Evolutionary conservation across 2,329 filamentous ascomycete species (phyloP).

Genomic region (Fusarium guadeloupense): DNA sequence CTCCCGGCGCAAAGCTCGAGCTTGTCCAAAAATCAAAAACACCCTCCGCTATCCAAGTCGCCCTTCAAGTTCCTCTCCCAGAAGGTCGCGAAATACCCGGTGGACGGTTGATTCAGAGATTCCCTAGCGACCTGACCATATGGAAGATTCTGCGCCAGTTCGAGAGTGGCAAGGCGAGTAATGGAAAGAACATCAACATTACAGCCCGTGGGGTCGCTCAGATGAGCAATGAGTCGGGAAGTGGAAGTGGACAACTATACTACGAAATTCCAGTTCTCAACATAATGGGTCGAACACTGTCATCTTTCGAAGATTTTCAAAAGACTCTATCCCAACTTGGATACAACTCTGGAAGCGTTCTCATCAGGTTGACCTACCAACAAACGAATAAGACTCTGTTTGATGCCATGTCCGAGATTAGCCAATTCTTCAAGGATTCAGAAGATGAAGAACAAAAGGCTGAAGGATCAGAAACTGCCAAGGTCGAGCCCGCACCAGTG

Average conservation of each 20-base stretch:
- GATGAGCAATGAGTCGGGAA: slow-evolving; percentile 60
- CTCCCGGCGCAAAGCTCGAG: slow-evolving; percentile 88
- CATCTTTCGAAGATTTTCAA: slow-evolving; percentile 82
- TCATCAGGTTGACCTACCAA: slow-evolving; percentile 81
- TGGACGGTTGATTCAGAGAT: slow-evolving; percentile 81
- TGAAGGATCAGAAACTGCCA: slow-evolving; percentile 2
- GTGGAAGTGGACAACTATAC: slow-evolving; percentile 77
- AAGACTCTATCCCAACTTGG: slow-evolving; percentile 89
- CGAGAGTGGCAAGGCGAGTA: slow-evolving; percentile 76
- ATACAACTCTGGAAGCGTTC: slow-evolving; percentile 82
- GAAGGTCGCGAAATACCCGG: slow-evolving; percentile 71
- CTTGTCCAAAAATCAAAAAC: slow-evolving; percentile 88
- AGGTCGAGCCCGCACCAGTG: slow-evolving; percentile 9
- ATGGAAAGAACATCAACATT: slow-evolving; percentile 75
- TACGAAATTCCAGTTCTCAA: slow-evolving; percentile 90
- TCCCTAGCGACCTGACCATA: slow-evolving; percentile 85
- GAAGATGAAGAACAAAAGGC: slow-evolving; percentile 41
- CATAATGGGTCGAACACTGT: slow-evolving; percentile 82
- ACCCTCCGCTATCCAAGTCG: slow-evolving; percentile 85
- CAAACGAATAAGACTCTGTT: slow-evolving; percentile 81
- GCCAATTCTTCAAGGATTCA: slow-evolving; percentile 73
- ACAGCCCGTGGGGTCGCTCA: slow-evolving; percentile 82
- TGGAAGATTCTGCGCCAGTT: slow-evolving; percentile 93
- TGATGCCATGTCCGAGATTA: slow-evolving; percentile 85
- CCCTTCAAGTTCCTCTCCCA: slow-evolving; percentile 81